These are phyloP conservation scores for Schizochytrium sp. DNA, from an alignment of 108 stramenopile genomes.

Conservation along the genomic window DNA sequence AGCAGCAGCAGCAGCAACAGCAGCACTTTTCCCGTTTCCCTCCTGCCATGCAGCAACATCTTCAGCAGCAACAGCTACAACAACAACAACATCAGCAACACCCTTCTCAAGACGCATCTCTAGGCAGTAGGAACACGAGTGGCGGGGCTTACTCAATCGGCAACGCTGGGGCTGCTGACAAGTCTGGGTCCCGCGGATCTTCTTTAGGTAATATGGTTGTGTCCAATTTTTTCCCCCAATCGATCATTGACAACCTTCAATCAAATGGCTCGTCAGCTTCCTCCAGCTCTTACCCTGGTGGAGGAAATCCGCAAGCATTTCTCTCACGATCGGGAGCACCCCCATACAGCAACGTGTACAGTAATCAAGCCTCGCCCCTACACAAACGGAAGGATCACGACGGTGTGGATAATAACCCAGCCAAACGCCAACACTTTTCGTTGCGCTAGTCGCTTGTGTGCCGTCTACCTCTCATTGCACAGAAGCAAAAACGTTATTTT, in stretches of 20 bases:
- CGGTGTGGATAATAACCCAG: background rate
- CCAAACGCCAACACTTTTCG: conserved; percentile 29
- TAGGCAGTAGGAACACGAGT: background rate
- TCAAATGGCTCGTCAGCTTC: too few relatives aligned
- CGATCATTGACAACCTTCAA: too few relatives aligned
- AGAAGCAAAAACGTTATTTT: too few relatives aligned
- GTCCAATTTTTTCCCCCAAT: too few relatives aligned
- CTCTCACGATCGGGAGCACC: background rate
- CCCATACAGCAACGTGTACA: background rate
- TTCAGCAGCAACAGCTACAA: conserved; percentile 14
- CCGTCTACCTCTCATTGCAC: too few relatives aligned
- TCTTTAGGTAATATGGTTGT: too few relatives aligned
- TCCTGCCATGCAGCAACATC: background rate
- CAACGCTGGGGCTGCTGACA: too few relatives aligned
- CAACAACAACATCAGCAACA: background rate
- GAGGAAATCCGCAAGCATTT: too few relatives aligned
- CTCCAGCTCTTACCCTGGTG: too few relatives aligned
- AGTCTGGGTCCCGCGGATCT: too few relatives aligned
- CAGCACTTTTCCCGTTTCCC: background rate
- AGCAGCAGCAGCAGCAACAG: conserved; percentile 15
- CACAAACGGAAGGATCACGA: background rate
- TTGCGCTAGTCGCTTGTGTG: background rate
- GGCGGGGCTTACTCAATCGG: too few relatives aligned
- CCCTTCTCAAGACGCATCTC: background rate
- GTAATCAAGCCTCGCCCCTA: background rate